These are phyloP conservation scores for Rhodotorula sp. DNA, from an alignment of 1,284 basidiomycete species.

Conservation along the genomic window DNA sequence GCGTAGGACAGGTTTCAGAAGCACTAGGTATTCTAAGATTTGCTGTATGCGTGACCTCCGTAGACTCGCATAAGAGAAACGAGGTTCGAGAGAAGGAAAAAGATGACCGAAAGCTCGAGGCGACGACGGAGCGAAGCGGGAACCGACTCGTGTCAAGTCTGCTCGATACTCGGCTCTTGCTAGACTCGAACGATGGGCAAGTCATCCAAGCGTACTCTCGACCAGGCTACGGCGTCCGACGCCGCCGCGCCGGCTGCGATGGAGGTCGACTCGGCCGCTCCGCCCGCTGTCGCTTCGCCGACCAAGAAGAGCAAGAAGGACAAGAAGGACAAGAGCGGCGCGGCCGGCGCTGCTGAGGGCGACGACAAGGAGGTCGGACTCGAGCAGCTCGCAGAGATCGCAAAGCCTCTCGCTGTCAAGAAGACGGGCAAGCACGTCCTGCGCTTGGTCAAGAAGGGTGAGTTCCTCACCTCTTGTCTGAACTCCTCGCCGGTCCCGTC, in stretches of 20 bases:
- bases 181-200: constrained; percentile 28
- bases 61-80: too few species aligned
- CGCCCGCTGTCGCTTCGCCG: background rate
- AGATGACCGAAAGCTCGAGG: too few species aligned
- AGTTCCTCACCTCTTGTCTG: constrained; percentile 34
- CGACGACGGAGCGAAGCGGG: too few species aligned
- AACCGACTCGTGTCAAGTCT: too few species aligned
- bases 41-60: too few species aligned
- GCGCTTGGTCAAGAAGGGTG: constrained; percentile 88
- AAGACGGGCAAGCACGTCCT: constrained; percentile 89
- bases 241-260: constrained; percentile 20
- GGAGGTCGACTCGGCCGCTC: constrained; percentile 31
- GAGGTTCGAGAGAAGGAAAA: too few species aligned
- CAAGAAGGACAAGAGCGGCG: constrained; percentile 46
- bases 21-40: too few species aligned
- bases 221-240: constrained; percentile 17
- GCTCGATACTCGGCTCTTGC: background rate
- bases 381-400: constrained; percentile 84
- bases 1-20: too few species aligned
- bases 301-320: constrained; percentile 43
- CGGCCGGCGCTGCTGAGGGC: constrained; percentile 50
- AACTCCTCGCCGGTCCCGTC: background rate
- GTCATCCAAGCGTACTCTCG: constrained; percentile 32
- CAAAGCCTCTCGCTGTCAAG: constrained; percentile 78
- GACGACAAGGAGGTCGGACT: constrained; percentile 64